A percentile compares a stretch with the other conserved stretches of the same genome.
phyloP scores from a whole-genome alignment of 106 monocot genomes.

The Chionographis japonica region DNA sequence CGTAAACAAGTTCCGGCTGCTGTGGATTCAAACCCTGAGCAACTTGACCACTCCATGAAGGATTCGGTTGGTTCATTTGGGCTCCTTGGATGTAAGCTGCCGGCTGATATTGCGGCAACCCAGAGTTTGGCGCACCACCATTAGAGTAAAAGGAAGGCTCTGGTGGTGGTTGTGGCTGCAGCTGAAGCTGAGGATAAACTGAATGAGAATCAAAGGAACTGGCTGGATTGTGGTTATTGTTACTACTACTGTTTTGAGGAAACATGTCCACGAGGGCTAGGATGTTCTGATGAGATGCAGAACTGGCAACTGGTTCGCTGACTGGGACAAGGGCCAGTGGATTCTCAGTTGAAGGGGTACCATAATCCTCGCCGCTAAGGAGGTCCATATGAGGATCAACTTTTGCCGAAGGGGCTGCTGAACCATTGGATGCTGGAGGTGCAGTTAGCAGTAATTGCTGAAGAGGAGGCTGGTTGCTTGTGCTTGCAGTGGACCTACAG shows the following conservation, averaged over 20 bases:
- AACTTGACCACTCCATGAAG: slow-evolving; percentile 51
- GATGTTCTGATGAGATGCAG: slow-evolving; percentile 63
- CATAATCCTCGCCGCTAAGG: slow-evolving; percentile 50
- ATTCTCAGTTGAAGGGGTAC: slow-evolving; percentile 37
- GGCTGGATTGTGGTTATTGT: slow-evolving; percentile 20
- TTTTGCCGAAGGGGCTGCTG: slow-evolving; percentile 41
- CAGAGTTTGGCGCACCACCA: slow-evolving; percentile 26
- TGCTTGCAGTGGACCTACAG: slow-evolving; percentile 39
- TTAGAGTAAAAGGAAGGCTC: slow-evolving; percentile 41
- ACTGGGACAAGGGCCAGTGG: slow-evolving; percentile 70
- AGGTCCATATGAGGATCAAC: slow-evolving; percentile 54
- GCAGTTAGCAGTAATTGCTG: slow-evolving; percentile 49
- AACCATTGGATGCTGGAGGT: slow-evolving; percentile 42
- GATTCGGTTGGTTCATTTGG: slow-evolving; percentile 29
- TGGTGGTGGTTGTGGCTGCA: slow-evolving; percentile 18
- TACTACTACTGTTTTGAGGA: slow-evolving; percentile 24
- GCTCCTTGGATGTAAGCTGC: slow-evolving; percentile 21
- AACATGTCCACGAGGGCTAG: slow-evolving; percentile 88
- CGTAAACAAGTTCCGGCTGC: slow-evolving; percentile 37
- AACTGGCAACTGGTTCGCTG: slow-evolving; percentile 28
- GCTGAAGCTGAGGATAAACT: slow-evolving; percentile 7
- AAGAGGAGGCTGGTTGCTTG: slow-evolving; percentile 30
- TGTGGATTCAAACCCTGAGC: slow-evolving; percentile 16
- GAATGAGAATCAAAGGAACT: slow-evolving; percentile 23
- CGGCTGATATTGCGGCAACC: slow-evolving; percentile 21